phyloP scores from a whole-genome alignment of 2,329 filamentous ascomycete species.

The Cladosporium colombiae region DNA sequence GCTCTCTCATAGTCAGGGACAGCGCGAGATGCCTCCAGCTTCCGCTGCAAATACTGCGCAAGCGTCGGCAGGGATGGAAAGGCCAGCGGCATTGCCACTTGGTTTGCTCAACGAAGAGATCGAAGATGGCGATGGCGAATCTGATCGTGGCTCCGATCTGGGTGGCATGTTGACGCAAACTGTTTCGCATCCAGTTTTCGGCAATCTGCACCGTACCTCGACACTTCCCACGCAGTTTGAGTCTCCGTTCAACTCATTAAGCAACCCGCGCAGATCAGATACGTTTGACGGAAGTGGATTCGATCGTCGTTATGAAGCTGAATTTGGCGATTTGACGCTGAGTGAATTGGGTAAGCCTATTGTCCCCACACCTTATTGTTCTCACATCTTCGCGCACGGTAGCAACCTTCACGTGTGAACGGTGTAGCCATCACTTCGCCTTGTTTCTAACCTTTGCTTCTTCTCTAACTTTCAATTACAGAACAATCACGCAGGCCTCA shows the following conservation, averaged over 20 bases:
- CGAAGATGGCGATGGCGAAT: conserved; percentile 17
- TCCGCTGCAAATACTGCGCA: conserved; percentile 4
- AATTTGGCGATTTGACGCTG: conserved; percentile 32
- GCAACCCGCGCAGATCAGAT: conserved; percentile 5
- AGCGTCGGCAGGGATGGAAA: conserved; percentile 11
- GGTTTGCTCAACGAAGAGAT: conserved; percentile 20
- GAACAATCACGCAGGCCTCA: conserved; percentile 40
- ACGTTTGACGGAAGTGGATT: conserved; percentile 14
- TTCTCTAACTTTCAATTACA: conserved; percentile 2
- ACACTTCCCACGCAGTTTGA: conserved; percentile 30
- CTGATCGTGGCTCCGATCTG: conserved; percentile 21
- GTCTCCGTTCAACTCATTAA: conserved; percentile 10
- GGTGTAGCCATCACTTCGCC: not conserved
- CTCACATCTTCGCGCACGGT: not conserved
- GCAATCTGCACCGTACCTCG: conserved; percentile 34
- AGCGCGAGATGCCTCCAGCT: conserved; percentile 28
- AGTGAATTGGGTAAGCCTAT: conserved; percentile 27
- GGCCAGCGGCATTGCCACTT: conserved; percentile 14
- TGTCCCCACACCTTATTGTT: not conserved
- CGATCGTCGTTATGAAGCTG: conserved; percentile 30
- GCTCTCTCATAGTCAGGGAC: conserved; percentile 80
- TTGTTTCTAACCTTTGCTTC: conserved; percentile 5
- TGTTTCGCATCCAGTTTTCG: conserved; percentile 35
- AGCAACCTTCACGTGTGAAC: not conserved
- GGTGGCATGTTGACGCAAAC: conserved; percentile 34